A percentile compares a stretch with the other conserved stretches of the same genome.
Conservation (phyloP, 208 protist species). For the Crithidia mellificae region DNA sequence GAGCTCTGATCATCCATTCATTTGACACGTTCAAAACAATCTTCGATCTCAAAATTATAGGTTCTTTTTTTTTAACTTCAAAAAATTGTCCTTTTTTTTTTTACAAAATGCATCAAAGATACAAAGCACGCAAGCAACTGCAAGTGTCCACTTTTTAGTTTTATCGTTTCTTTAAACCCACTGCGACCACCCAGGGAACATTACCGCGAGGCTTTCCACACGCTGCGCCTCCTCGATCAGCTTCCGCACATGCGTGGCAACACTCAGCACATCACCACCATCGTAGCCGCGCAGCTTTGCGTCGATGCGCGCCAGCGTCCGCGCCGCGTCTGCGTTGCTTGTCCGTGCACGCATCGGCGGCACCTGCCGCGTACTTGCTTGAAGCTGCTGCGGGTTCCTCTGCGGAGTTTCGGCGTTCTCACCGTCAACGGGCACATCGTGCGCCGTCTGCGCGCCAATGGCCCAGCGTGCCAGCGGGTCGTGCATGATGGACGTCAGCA, state of each 20-base stretch:
- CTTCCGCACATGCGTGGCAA: slow-evolving; percentile 68
- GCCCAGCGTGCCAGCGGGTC: slow-evolving; percentile 96
- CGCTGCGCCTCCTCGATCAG: slow-evolving; percentile 72
- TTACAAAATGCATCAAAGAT: too few relatives aligned
- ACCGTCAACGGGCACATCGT: slow-evolving; percentile 7
- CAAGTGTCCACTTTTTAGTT: too few relatives aligned
- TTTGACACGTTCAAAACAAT: too few relatives aligned
- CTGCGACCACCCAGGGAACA: slow-evolving; percentile 86
- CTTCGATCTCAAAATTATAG: too few relatives aligned
- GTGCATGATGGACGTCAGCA: slow-evolving; percentile 94
- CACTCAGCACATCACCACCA: slow-evolving; percentile 59
- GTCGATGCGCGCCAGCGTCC: slow-evolving; percentile 71
- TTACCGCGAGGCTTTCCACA: slow-evolving; percentile 55
- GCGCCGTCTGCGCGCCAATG: slow-evolving; percentile 21
- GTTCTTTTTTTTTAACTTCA: too few relatives aligned
- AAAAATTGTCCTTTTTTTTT: too few relatives aligned
- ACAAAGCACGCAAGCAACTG: too few relatives aligned
- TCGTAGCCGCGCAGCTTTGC: slow-evolving; percentile 90
- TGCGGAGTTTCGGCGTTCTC: not conserved
- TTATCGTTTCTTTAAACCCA: slow-evolving; percentile 56
- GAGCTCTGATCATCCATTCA: too few relatives aligned
- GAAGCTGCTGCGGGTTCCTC: slow-evolving; percentile 29
- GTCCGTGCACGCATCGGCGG: slow-evolving; percentile 25
- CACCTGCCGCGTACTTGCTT: slow-evolving; percentile 23
- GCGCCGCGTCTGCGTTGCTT: slow-evolving; percentile 67